A percentile compares a stretch with the other conserved stretches of the same genome.
Evolutionary conservation across 495 filamentous ascomycete genomes (phyloP).

Genomic region (Hyaloscypha variabilis): DNA sequence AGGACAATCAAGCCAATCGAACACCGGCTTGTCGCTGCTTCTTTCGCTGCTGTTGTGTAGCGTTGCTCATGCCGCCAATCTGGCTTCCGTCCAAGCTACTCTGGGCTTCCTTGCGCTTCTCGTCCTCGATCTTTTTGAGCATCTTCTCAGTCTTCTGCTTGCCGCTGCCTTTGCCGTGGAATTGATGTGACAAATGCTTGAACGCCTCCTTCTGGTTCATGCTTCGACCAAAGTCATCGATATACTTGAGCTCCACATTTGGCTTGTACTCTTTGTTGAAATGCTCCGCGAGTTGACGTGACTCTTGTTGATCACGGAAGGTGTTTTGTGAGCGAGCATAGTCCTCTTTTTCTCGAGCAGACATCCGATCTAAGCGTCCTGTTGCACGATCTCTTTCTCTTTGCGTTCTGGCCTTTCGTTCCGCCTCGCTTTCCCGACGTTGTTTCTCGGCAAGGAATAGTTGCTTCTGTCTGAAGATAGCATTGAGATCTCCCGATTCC

Average conservation of each 20-base stretch:
- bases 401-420: constrained; percentile 76
- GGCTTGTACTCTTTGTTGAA: constrained; percentile 90
- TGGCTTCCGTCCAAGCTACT: constrained; percentile 80
- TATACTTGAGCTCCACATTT: constrained; percentile 84
- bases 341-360: constrained; percentile 87
- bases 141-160: constrained; percentile 98
- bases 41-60: constrained; percentile 73
- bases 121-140: constrained; percentile 95
- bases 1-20: constrained; percentile 62
- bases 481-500: constrained; percentile 63
- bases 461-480: constrained; percentile 72
- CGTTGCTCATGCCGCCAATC: constrained; percentile 80
- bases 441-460: constrained; percentile 81
- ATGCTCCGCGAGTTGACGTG: constrained; percentile 76
- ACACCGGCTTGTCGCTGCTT: constrained; percentile 91
- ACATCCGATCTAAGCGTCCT: constrained; percentile 84
- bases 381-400: constrained; percentile 84
- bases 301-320: constrained; percentile 78
- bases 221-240: constrained; percentile 80
- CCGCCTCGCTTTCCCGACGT: constrained; percentile 71
- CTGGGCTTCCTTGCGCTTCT: constrained; percentile 83
- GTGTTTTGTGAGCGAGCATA: constrained; percentile 85
- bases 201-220: constrained; percentile 97
- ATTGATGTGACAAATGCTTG: constrained; percentile 91
- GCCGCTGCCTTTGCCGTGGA: constrained; percentile 96